Evolutionary conservation across 495 filamentous ascomycete species (phyloP), one percentile per base, ranked within the genome.

Genomic region (Jackrogersella minutella): DNA sequence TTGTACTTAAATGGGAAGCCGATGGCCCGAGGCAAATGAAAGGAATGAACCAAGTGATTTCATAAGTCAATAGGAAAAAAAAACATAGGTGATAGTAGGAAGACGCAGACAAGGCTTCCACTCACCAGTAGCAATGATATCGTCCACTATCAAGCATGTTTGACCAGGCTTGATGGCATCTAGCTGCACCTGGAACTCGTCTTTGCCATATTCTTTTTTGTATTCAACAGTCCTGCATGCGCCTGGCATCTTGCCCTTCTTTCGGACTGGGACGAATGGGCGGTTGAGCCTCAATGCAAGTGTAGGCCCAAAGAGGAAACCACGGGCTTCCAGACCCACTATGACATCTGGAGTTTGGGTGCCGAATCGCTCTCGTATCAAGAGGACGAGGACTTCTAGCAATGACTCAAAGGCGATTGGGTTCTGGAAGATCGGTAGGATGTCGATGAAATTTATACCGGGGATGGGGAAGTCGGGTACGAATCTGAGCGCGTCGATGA

Each of bases 51-150:
- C 40, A 17, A 34, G 49, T 37, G 19, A 31, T 40, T 14, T 50
- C 57, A 21, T 46, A 37, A 47, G 24, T 53, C 44, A 46, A n/a
- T 22, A 31, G 36, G 24, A 26, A 49, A 26, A 49, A 56, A 62
- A 63, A 60, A 69, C 19, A 54, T 24, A 58, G 41, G 26, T 30
- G 17, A 46, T 22, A 33, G 16, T 7, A 7, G 16, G 53, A 17
- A 36, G 22, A 46, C 24, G 51, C 28, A 64, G 28, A 47, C 36
- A 16, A 64, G 30, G 21, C 49, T 54, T 64, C 33, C 17, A 77
- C 88, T 76, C 83, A 96, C 95, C 95, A 64, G 95, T 99, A 31
- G 95, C 95, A 78, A 99, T 98, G 71, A 99, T 94, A 76, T 99
- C 95, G 75, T 99, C 95, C 39, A 99, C 90, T 49, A 99, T 84